phyloP scores from a whole-genome alignment of 352 stramenopile species.

The Phytophthora idaei region DNA sequence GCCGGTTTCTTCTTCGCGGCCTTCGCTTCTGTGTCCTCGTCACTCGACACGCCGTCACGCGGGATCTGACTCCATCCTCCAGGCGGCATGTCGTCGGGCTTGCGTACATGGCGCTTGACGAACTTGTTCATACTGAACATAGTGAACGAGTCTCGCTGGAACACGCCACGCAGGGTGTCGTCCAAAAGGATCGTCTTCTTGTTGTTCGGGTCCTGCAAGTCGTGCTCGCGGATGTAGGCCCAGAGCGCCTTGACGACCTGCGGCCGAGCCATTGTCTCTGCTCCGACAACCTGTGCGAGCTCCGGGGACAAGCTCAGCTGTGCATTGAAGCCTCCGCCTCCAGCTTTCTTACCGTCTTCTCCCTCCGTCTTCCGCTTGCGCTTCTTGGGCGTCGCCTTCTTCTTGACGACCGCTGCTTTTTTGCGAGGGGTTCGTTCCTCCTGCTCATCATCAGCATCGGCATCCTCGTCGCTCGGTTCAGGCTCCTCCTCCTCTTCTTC shows the following conservation, averaged over 20 bases:
- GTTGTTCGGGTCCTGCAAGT: slow-evolving; percentile 95
- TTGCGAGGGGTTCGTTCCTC: slow-evolving; percentile 45
- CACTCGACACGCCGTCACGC: slow-evolving; percentile 80
- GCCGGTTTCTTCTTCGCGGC: slow-evolving; percentile 65
- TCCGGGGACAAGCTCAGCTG: slow-evolving; percentile 79
- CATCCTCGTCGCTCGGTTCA: slow-evolving; percentile 53
- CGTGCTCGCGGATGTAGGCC: slow-evolving; percentile 95
- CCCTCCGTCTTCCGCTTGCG: slow-evolving; percentile 48
- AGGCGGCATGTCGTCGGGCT: slow-evolving; percentile 65
- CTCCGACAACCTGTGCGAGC: slow-evolving; percentile 82
- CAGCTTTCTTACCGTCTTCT: slow-evolving; percentile 40
- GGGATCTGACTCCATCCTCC: slow-evolving; percentile 78
- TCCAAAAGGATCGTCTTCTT: slow-evolving; percentile 94
- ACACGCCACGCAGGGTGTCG: slow-evolving; percentile 78
- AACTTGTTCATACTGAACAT: slow-evolving; percentile 93
- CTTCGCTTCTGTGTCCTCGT: slow-evolving; percentile 74
- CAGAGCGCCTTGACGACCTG: slow-evolving; percentile 96
- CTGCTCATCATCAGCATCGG: slow-evolving; percentile 49
- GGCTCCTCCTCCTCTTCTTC: slow-evolving; percentile 54
- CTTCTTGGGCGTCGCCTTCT: slow-evolving; percentile 65
- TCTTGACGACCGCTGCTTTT: slow-evolving; percentile 42
- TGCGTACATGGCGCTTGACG: slow-evolving; percentile 85
- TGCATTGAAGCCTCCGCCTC: slow-evolving; percentile 75
- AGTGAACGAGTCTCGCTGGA: slow-evolving; percentile 83
- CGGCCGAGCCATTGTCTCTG: slow-evolving; percentile 86